Percentiles rank a stretch among this genome's conserved stretches.
These are phyloP conservation scores for Bauhinia variegata DNA, from an alignment of 306 rosid genomes.

Conservation along the genomic window DNA sequence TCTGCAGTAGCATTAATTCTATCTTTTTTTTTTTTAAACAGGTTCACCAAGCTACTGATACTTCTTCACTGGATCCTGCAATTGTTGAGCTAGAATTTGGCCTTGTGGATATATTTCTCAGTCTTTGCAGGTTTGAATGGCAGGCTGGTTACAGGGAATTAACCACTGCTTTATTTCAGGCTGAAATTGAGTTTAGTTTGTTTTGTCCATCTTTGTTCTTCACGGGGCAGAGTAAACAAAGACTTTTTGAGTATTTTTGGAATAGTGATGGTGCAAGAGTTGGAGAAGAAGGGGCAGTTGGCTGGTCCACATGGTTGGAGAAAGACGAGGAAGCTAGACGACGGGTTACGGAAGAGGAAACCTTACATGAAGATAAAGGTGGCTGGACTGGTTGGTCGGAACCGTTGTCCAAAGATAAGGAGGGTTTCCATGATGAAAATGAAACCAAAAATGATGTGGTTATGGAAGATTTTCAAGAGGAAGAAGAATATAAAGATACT, in stretches of 20 bases:
- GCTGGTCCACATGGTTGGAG: slow-evolving; percentile 96
- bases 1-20: slow-evolving; percentile 26
- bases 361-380: slow-evolving; percentile 58
- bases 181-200: slow-evolving; percentile 90
- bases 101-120: slow-evolving; percentile 86
- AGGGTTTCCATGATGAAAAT: slow-evolving; percentile 40
- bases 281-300: slow-evolving; percentile 90
- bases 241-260: slow-evolving; percentile 93
- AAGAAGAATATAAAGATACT: slow-evolving; percentile 51
- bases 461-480: slow-evolving; percentile 59
- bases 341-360: slow-evolving; percentile 63
- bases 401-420: slow-evolving; percentile 57
- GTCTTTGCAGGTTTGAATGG: slow-evolving; percentile 94
- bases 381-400: slow-evolving; percentile 99
- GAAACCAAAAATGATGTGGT: slow-evolving; percentile 43
- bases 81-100: slow-evolving; percentile 79
- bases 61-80: slow-evolving; percentile 54
- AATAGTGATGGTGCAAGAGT: slow-evolving; percentile 75
- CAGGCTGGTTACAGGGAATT: slow-evolving; percentile 90
- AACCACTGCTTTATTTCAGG: slow-evolving; percentile 93
- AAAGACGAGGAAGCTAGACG: slow-evolving; percentile 94
- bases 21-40: slow-evolving; percentile 42
- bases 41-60: slow-evolving; percentile 54
- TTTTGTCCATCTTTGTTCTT: slow-evolving; percentile 84
- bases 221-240: slow-evolving; percentile 76